phyloP scores from a whole-genome alignment of 75 land plant genomes.

The Isoetes taiwanensis region DNA sequence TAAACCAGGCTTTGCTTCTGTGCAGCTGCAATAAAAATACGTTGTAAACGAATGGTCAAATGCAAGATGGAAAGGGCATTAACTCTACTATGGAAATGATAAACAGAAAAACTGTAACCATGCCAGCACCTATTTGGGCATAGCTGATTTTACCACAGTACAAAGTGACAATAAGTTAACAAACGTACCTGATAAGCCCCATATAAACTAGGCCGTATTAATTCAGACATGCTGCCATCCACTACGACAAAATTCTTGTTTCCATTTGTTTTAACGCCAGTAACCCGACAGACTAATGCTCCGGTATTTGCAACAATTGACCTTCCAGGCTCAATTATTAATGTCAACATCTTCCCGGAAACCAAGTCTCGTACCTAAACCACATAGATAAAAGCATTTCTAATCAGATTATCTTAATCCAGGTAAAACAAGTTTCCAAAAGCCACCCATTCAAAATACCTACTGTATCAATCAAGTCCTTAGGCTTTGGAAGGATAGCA shows the following conservation, averaged over 20 bases:
- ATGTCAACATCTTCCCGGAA: conserved; percentile 45
- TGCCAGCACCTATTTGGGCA: no score
- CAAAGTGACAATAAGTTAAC: no score
- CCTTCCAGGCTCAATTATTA: conserved; percentile 96
- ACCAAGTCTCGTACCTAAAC: conserved; percentile 76
- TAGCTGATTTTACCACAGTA: no score
- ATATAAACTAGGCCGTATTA: conserved; percentile 94
- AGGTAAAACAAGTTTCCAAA: no score
- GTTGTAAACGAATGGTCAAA: no score
- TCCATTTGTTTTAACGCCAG: conserved; percentile 96
- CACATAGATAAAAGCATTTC: not conserved
- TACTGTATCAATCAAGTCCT: conserved; percentile 88
- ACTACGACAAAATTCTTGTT: conserved; percentile 89
- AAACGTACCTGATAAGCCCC: conserved; percentile 91
- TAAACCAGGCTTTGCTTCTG: no score
- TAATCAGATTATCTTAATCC: no score
- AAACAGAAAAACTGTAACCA: no score
- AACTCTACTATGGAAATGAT: no score
- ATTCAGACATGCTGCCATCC: conserved; percentile 98
- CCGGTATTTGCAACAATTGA: conserved; percentile 93
- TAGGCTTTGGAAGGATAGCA: conserved; percentile 81
- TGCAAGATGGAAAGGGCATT: no score
- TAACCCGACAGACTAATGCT: conserved; percentile 74
- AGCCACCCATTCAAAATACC: no score
- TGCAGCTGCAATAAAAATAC: no score